Evolutionary conservation across 2,329 filamentous ascomycete species (phyloP), one percentile per base, ranked within the genome.

Genomic region (Penicillium griseofulvum): DNA sequence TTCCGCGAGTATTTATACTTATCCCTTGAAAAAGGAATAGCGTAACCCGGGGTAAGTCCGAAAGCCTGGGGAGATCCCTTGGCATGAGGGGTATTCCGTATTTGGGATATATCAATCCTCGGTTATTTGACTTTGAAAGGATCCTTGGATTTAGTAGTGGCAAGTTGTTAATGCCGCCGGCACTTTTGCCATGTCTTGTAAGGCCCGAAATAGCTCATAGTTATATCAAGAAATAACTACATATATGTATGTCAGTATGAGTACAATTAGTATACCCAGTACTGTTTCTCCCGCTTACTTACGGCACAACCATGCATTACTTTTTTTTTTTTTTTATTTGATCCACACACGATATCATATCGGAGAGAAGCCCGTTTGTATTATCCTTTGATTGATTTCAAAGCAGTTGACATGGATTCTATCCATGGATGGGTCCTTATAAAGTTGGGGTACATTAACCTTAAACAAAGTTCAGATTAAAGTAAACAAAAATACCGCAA

Each of bases 81-180:
- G 50, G 41, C 43, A 48, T 41, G 50, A 47, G 50, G 50, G 50
- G 50, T 53, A 52, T 34, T 19, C 26, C 16, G 17, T 5, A 19
- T 44, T 29, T n/a, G 26, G 19, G 2, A 7, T 11, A 17, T 8
- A 26, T 5, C n/a, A 16, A 4, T 14, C 41, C 11, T 44, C n/a
- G 41, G 10, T 19, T 9, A 37, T 37, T 37, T 16, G 26, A 16
- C 16, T 14, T 17, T 16, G n/a, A 43, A 14, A 29, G 4, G 0
- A 34, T 14, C 29, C 29, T 16, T 6, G 17, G 29, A 9, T 14
- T 44, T 17, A 28, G 2, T n/a, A 19, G 7, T 19, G 41, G n/a
- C n/a, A 29, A 44, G 4, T 6, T 16, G 31, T 16, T 4, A 8
- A 16, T 39, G 19, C 16, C n/a, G 2, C 16, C 6, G n/a, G 28